These are phyloP conservation scores for Terfezia claveryi DNA, from an alignment of 495 filamentous ascomycete species.

Conservation along the genomic window DNA sequence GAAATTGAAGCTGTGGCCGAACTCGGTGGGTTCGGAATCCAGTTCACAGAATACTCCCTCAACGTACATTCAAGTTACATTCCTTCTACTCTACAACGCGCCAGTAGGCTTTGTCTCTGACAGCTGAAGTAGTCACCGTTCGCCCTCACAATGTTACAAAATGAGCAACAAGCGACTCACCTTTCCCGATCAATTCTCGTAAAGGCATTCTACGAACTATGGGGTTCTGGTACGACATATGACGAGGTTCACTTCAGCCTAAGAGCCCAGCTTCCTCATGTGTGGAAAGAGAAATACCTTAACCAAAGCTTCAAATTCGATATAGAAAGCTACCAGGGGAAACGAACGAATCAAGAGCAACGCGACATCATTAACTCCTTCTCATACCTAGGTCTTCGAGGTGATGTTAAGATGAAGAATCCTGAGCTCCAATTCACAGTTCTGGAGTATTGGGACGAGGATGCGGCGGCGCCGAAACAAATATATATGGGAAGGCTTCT, in stretches of 20 bases:
- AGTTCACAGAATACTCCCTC: conserved; percentile 47
- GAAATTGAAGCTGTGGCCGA: conserved; percentile 70
- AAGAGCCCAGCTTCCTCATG: conserved; percentile 29
- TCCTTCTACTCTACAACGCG: not conserved
- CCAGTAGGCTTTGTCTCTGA: conserved; percentile 6
- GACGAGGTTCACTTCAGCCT: conserved; percentile 45
- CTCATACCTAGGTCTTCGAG: conserved; percentile 50
- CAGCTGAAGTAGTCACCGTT: conserved; percentile 49
- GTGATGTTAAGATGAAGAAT: conserved; percentile 48
- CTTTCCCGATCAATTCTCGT: conserved; percentile 64
- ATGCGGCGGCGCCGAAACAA: conserved; percentile 14
- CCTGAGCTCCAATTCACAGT: conserved; percentile 54
- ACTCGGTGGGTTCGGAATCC: conserved; percentile 41
- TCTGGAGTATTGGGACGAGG: conserved; percentile 47
- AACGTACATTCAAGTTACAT: conserved; percentile 30
- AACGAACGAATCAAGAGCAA: conserved; percentile 36
- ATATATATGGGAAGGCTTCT: conserved; percentile 55
- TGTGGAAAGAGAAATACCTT: conserved; percentile 39
- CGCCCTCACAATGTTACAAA: conserved; percentile 48
- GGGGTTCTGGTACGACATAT: conserved; percentile 52
- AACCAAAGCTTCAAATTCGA: conserved; percentile 54
- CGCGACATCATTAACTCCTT: conserved; percentile 58
- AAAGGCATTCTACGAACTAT: conserved; percentile 68
- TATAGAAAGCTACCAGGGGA: conserved; percentile 54
- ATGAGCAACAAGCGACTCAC: conserved; percentile 38